Conservation (phyloP, 768 basidiomycete species). For the Cubamyces sp. region DNA sequence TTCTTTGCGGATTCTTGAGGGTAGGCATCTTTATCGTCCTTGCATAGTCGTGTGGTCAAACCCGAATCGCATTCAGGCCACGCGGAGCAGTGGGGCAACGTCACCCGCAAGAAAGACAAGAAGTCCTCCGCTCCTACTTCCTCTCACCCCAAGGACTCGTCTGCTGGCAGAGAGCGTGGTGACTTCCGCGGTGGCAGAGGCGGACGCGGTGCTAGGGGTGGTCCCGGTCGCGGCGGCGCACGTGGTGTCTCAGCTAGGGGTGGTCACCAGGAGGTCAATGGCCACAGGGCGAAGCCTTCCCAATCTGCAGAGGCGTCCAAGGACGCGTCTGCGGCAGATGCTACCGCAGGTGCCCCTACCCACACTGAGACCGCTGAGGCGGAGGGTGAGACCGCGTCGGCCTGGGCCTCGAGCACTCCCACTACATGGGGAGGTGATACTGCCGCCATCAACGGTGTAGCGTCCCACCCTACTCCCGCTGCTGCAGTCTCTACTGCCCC, state of each 20-base stretch:
- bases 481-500: slow-evolving; percentile 43
- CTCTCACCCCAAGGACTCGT: slow-evolving; percentile 54
- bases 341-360: slow-evolving; percentile 30
- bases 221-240: slow-evolving; percentile 44
- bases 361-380: slow-evolving; percentile 38
- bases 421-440: slow-evolving; percentile 36
- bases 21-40: slow-evolving; percentile 40
- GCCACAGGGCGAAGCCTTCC: slow-evolving; percentile 41
- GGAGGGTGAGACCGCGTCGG: slow-evolving; percentile 35
- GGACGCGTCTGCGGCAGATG: slow-evolving; percentile 29
- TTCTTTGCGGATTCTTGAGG: slow-evolving; percentile 76
- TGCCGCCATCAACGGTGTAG: slow-evolving; percentile 33
- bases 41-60: slow-evolving; percentile 29
- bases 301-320: slow-evolving; percentile 29
- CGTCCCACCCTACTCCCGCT: slow-evolving; percentile 33
- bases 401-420: slow-evolving; percentile 35
- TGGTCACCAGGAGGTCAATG: slow-evolving; percentile 44
- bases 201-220: slow-evolving; percentile 62
- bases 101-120: slow-evolving; percentile 88
- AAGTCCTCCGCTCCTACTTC: slow-evolving; percentile 51
- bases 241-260: slow-evolving; percentile 53
- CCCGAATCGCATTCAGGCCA: slow-evolving; percentile 49
- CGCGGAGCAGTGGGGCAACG: slow-evolving; percentile 81
- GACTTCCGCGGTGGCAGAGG: slow-evolving; percentile 69
- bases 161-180: slow-evolving; percentile 46